Conservation (phyloP, 148 eudicot species). For the Spergularia bocconei region DNA sequence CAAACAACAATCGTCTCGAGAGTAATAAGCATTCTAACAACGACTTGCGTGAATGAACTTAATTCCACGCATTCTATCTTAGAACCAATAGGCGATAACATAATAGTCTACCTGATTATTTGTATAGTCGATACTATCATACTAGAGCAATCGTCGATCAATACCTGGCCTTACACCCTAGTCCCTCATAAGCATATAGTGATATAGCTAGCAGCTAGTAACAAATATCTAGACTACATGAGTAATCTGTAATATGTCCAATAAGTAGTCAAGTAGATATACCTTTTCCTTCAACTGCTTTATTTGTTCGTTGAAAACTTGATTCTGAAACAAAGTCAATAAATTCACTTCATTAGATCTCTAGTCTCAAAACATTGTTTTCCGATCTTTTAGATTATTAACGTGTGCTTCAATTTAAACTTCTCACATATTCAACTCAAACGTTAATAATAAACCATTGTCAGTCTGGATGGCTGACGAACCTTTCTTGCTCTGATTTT, state of each 20-base stretch:
- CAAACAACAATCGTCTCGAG: too few species aligned
- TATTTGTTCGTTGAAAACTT: slow-evolving; percentile 54
- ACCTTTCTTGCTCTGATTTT: slow-evolving; percentile 81
- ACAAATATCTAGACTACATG: too few species aligned
- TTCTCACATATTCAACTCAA: too few species aligned
- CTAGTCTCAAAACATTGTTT: too few species aligned
- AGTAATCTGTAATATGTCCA: too few species aligned
- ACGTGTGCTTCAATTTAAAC: too few species aligned
- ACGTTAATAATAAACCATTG: background rate
- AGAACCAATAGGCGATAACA: background rate
- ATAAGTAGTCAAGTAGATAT: background rate
- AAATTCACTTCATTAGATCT: too few species aligned
- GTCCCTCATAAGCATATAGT: background rate
- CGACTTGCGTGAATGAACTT: too few species aligned
- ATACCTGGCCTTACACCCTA: background rate
- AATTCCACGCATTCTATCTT: background rate
- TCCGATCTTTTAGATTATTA: too few species aligned
- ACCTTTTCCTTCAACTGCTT: slow-evolving; percentile 61
- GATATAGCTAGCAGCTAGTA: background rate
- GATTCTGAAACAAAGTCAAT: slow-evolving; percentile 42
- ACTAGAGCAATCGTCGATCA: background rate
- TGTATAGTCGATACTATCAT: background rate
- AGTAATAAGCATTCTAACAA: too few species aligned
- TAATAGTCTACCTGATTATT: background rate
- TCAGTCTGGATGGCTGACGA: too few species aligned